These are phyloP conservation scores for Teunomyces cretensis DNA, from an alignment of 805 yeast species.

Conservation along the genomic window DNA sequence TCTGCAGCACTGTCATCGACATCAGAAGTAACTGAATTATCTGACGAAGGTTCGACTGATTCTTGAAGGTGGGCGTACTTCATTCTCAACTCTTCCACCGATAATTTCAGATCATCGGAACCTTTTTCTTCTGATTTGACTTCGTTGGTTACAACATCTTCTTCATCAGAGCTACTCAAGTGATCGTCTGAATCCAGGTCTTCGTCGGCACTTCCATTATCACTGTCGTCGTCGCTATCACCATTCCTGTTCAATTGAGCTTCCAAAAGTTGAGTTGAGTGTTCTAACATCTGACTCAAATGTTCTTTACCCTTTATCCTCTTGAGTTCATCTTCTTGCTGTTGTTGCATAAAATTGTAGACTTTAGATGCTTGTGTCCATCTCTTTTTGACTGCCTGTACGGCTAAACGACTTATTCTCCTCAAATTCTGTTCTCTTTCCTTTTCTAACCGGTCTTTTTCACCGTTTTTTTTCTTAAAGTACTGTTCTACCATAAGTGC, in stretches of 20 bases:
- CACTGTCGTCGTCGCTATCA: conserved; percentile 15
- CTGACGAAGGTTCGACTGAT: conserved; percentile 16
- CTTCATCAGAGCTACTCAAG: conserved; percentile 19
- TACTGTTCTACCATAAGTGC: conserved; percentile 83
- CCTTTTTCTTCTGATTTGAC: conserved; percentile 4
- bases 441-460: conserved; percentile 75
- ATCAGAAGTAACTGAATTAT: conserved; percentile 14
- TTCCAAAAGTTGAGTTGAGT: conserved; percentile 84
- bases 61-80: conserved; percentile 52
- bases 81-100: conserved; percentile 54
- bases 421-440: conserved; percentile 71
- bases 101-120: conserved; percentile 45
- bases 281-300: conserved; percentile 82
- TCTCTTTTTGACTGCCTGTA: conserved; percentile 80
- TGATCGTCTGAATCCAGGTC: conserved; percentile 19
- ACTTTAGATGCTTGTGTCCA: conserved; percentile 92
- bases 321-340: conserved; percentile 77
- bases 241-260: conserved; percentile 62
- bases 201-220: conserved; percentile 19
- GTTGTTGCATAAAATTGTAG: conserved; percentile 66
- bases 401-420: conserved; percentile 75
- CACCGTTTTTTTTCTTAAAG: conserved; percentile 83
- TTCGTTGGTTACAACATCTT: neutral
- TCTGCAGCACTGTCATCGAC: conserved; percentile 13
- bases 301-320: conserved; percentile 83